A percentile compares a stretch with the other conserved stretches of the same genome.
Conservation (phyloP, 129 eudicot species). For the Cynara cardunculus region DNA sequence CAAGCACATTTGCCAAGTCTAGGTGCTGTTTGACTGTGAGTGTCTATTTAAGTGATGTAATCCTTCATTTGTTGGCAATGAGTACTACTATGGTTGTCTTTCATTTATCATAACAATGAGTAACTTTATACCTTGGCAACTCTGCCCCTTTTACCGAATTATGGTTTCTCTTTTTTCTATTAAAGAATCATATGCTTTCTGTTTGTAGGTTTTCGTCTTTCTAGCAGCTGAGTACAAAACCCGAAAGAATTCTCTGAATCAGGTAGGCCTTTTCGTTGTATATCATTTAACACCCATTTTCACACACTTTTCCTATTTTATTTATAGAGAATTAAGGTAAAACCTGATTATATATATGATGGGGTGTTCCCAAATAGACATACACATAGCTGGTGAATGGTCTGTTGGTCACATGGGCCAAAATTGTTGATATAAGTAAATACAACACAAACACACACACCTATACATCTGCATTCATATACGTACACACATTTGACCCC, state of each 20-base stretch:
- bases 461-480: not conserved
- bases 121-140: not conserved
- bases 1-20: no score
- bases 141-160: not conserved
- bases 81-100: not conserved
- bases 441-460: no score
- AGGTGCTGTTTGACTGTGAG: no score
- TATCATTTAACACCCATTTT: not conserved
- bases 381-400: not conserved
- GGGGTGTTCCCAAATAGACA: not conserved
- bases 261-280: slow-evolving; percentile 32
- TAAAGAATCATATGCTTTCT: not conserved
- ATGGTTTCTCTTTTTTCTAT: not conserved
- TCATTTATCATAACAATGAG: not conserved
- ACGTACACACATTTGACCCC: not conserved
- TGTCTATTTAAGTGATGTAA: not conserved
- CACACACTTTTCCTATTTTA: not conserved
- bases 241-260: slow-evolving; percentile 73
- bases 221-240: slow-evolving; percentile 97
- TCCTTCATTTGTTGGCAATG: not conserved
- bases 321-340: not conserved
- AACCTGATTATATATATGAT: not conserved
- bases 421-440: not conserved
- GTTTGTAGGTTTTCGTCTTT: slow-evolving; percentile 81
- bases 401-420: not conserved